Conservation (phyloP, 352 stramenopile species). For the Phytopythium delawarense region DNA sequence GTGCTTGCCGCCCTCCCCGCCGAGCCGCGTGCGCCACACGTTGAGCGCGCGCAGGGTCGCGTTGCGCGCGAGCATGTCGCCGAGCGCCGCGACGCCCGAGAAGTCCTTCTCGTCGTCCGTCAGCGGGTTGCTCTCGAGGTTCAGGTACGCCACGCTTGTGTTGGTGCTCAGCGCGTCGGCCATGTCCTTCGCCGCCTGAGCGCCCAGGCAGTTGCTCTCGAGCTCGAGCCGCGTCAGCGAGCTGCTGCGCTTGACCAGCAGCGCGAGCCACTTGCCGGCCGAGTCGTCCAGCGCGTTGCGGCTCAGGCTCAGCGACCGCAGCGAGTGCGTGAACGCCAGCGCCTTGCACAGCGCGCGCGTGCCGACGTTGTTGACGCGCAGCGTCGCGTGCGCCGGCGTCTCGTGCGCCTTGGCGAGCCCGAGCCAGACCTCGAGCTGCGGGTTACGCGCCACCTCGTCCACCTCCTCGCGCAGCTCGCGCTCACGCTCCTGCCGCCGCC, state of each 20-base stretch:
- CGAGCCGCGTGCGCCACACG: constrained; percentile 69
- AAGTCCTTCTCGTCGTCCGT: constrained; percentile 79
- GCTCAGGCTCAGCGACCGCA: constrained; percentile 58
- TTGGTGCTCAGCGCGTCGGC: constrained; percentile 55
- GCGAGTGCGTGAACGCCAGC: constrained; percentile 60
- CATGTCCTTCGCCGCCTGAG: constrained; percentile 40
- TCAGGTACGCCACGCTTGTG: constrained; percentile 50
- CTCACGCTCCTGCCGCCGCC: constrained; percentile 59
- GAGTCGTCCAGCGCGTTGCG: constrained; percentile 65
- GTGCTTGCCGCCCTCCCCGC: constrained; percentile 60
- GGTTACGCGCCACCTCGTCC: constrained; percentile 58
- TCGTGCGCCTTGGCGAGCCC: constrained; percentile 48
- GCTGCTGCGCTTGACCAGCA: constrained; percentile 58
- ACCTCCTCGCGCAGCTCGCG: constrained; percentile 72
- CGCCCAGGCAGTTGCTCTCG: constrained; percentile 60
- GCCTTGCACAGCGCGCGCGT: constrained; percentile 65
- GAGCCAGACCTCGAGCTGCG: constrained; percentile 73
- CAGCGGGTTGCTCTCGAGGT: constrained; percentile 74
- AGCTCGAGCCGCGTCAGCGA: constrained; percentile 59
- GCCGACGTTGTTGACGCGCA: constrained; percentile 50
- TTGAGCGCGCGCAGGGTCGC: constrained; percentile 61
- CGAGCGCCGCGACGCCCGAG: constrained; percentile 47
- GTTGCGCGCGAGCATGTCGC: constrained; percentile 56
- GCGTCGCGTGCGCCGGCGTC: constrained; percentile 45
- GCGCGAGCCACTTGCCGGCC: constrained; percentile 54